phyloP scores from a whole-genome alignment of 345 rosid genomes.

The Murraya paniculata region DNA sequence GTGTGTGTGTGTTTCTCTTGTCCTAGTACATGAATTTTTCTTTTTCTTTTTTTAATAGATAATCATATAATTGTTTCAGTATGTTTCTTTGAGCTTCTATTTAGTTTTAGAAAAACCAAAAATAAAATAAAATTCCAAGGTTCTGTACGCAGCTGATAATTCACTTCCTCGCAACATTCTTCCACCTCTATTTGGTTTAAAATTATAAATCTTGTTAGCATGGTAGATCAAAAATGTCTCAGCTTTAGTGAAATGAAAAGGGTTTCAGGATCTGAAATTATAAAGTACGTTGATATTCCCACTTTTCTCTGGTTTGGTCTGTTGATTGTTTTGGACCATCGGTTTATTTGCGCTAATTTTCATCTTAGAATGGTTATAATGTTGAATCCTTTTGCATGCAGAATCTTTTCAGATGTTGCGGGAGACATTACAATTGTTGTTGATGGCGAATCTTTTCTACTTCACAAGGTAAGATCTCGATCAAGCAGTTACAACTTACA shows the following conservation, averaged over 20 bases:
- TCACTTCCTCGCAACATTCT: neutral
- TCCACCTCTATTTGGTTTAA: neutral
- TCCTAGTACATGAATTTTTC: neutral
- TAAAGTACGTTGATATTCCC: neutral
- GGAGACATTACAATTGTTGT: constrained; percentile 79
- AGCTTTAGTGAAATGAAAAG: neutral
- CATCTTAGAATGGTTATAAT: neutral
- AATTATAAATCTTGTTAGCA: neutral
- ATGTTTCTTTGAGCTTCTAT: neutral
- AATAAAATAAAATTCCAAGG: neutral
- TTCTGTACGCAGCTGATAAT: neutral
- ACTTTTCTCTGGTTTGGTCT: neutral
- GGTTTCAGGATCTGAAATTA: constrained; percentile 1
- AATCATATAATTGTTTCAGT: neutral
- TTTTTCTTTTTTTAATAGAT: neutral
- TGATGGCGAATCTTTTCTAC: constrained; percentile 75
- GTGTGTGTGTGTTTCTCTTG: neutral
- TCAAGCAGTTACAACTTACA: neutral
- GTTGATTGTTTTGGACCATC: neutral
- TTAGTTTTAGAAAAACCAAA: neutral
- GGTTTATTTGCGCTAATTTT: neutral
- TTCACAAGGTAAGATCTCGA: constrained; percentile 64
- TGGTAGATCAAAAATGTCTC: neutral
- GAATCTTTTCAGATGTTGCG: constrained; percentile 87
- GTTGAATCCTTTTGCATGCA: constrained; percentile 25